Percentiles rank a stretch among this genome's conserved stretches.
phyloP scores from a whole-genome alignment of 805 yeast genomes.

The Wickerhamomyces pijperi region DNA sequence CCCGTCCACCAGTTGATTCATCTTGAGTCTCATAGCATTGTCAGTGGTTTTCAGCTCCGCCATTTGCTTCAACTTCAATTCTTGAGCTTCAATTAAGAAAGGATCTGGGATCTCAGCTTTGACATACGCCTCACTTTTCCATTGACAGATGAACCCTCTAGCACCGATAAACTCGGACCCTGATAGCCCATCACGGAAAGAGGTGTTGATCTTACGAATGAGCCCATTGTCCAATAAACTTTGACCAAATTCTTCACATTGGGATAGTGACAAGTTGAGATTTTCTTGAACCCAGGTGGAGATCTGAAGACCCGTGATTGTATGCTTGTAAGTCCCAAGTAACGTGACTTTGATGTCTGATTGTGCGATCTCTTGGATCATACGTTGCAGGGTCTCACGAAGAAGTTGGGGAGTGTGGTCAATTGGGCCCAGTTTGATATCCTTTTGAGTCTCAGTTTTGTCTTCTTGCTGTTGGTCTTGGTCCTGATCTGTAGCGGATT shows the following conservation, averaged over 20 bases:
- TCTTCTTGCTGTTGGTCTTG: conserved; percentile 12
- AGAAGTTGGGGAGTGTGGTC: conserved; percentile 28
- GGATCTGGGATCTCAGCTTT: conserved; percentile 25
- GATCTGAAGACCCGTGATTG: conserved; percentile 50
- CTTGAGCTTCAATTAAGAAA: conserved; percentile 11
- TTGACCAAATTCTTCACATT: conserved; percentile 68
- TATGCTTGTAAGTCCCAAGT: conserved; percentile 54
- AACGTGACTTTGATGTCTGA: conserved; percentile 51
- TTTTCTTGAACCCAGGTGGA: conserved; percentile 47
- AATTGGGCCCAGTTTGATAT: conserved; percentile 24
- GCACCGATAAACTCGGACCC: conserved; percentile 70
- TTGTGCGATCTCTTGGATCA: conserved; percentile 41
- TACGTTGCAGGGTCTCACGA: conserved; percentile 28
- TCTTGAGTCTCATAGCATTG: too few species aligned
- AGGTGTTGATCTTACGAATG: conserved; percentile 36
- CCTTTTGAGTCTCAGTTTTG: conserved; percentile 10
- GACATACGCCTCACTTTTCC: conserved; percentile 63
- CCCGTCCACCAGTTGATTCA: conserved; percentile 14
- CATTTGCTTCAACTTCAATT: conserved; percentile 15
- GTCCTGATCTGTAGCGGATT: conserved; percentile 9
- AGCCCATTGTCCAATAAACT: conserved; percentile 52
- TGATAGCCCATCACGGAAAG: conserved; percentile 61
- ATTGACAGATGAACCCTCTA: conserved; percentile 65
- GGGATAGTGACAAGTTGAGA: conserved; percentile 33
- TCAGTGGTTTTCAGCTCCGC: conserved; percentile 9